Evolutionary conservation across 1,284 basidiomycete species (phyloP).

Genomic region (Athelia sp.): DNA sequence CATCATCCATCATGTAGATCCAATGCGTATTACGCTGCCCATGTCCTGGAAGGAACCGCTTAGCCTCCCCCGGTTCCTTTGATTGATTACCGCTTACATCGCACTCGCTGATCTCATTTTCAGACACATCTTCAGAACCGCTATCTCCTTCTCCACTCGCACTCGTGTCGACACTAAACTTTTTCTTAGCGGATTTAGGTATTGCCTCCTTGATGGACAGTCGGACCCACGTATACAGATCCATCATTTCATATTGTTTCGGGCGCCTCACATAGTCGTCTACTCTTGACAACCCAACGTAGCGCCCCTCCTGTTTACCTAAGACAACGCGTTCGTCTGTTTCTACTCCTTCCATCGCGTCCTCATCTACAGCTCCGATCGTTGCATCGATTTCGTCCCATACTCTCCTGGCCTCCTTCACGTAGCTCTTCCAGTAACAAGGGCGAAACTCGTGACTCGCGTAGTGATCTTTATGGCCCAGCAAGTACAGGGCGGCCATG

Average conservation of each 20-base stretch:
- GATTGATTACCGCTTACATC: too few species aligned
- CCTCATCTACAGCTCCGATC: neutral
- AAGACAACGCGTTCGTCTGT: neutral
- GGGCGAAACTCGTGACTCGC: conserved; percentile 18
- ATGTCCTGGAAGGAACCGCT: too few species aligned
- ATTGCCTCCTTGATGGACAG: conserved; percentile 5
- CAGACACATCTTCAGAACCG: too few species aligned
- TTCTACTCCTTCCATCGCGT: too few species aligned
- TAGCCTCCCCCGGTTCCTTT: too few species aligned
- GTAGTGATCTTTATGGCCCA: conserved; percentile 28
- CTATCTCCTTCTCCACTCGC: too few species aligned
- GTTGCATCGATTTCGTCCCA: neutral
- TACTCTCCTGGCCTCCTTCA: neutral
- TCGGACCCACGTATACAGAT: conserved; percentile 19
- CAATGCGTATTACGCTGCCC: too few species aligned
- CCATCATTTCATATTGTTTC: conserved; percentile 9
- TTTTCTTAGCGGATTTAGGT: neutral
- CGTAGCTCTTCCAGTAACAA: conserved; percentile 23
- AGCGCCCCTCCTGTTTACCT: neutral
- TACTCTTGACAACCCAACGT: conserved; percentile 1
- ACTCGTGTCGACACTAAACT: too few species aligned
- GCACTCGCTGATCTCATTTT: too few species aligned
- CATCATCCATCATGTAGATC: neutral
- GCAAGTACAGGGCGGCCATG: conserved; percentile 22
- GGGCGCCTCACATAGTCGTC: conserved; percentile 12